phyloP scores from a whole-genome alignment of 1,139 yeast genomes.

The Diutina rugosa region DNA sequence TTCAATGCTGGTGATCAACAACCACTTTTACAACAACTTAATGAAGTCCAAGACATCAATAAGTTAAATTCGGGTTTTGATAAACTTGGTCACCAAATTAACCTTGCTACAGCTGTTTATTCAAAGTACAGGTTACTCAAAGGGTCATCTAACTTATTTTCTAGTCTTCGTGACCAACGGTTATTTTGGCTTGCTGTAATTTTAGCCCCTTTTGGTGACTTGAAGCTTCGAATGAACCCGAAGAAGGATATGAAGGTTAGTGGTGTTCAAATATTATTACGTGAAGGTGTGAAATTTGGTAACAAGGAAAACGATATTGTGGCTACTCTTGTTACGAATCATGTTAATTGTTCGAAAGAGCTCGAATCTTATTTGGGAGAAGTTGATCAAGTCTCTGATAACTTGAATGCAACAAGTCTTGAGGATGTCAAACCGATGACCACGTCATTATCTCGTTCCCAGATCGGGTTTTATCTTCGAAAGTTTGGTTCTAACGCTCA shows the following conservation, averaged over 20 bases:
- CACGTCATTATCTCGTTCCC: slow-evolving; percentile 31
- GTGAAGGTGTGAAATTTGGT: slow-evolving; percentile 63
- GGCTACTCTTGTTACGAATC: neutral
- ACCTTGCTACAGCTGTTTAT: slow-evolving; percentile 10
- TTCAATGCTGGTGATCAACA: slow-evolving; percentile 30
- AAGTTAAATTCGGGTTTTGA: slow-evolving; percentile 5
- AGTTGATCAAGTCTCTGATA: slow-evolving; percentile 10
- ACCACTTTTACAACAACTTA: slow-evolving; percentile 6
- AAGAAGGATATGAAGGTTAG: slow-evolving; percentile 15
- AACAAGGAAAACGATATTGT: slow-evolving; percentile 38
- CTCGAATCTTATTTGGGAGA: neutral
- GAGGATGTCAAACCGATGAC: slow-evolving; percentile 9
- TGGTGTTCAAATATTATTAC: slow-evolving; percentile 30
- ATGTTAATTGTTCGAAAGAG: neutral
- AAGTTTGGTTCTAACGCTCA: slow-evolving; percentile 34
- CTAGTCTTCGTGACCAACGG: slow-evolving; percentile 14
- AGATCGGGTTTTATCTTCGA: slow-evolving; percentile 48
- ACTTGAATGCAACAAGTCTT: slow-evolving; percentile 8
- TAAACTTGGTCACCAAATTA: slow-evolving; percentile 9
- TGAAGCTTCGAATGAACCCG: slow-evolving; percentile 23
- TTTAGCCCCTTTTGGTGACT: slow-evolving; percentile 34
- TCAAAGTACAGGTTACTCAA: slow-evolving; percentile 4
- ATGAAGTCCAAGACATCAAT: slow-evolving; percentile 6
- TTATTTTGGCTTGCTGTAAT: slow-evolving; percentile 36
- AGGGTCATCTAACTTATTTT: slow-evolving; percentile 5